Percentiles rank a stretch among this genome's conserved stretches.
Evolutionary conservation across 192 early-diverging fungal species (phyloP).

Genomic region (Mortierella hygrophila): DNA sequence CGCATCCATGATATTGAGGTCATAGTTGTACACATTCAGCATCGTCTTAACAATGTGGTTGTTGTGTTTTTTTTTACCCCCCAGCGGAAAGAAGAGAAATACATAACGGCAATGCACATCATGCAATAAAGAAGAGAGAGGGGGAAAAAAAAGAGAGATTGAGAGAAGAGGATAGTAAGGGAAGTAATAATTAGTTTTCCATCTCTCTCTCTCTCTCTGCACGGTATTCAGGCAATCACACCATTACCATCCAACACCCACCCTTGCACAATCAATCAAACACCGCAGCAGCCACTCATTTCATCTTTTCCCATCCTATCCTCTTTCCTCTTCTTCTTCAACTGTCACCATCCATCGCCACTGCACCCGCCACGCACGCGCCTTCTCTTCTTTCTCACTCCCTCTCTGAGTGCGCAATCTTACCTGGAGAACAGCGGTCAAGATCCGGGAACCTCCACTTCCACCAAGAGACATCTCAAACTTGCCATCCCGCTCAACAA

Average conservation of each 20-base stretch:
- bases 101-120: background rate
- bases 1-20: constrained; percentile 74
- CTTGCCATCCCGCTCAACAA: constrained; percentile 73
- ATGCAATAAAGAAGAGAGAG: background rate
- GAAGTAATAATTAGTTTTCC: too few species aligned
- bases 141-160: background rate
- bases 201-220: too few species aligned
- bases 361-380: background rate
- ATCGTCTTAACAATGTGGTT: constrained; percentile 66
- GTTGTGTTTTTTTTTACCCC: background rate
- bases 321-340: too few species aligned
- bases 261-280: too few species aligned
- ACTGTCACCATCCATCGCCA: background rate
- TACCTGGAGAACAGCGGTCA: constrained; percentile 76
- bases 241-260: too few species aligned
- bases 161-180: background rate
- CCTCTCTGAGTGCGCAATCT: background rate
- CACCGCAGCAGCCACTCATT: too few species aligned
- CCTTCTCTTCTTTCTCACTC: background rate
- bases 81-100: too few species aligned
- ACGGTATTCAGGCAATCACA: too few species aligned
- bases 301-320: too few species aligned
- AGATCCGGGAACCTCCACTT: constrained; percentile 88
- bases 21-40: constrained; percentile 81
- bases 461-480: constrained; percentile 86